Percentiles rank a stretch among this genome's conserved stretches.
These are phyloP conservation scores for Lactarius hengduanensis DNA, from an alignment of 768 basidiomycete genomes.

Conservation along the genomic window DNA sequence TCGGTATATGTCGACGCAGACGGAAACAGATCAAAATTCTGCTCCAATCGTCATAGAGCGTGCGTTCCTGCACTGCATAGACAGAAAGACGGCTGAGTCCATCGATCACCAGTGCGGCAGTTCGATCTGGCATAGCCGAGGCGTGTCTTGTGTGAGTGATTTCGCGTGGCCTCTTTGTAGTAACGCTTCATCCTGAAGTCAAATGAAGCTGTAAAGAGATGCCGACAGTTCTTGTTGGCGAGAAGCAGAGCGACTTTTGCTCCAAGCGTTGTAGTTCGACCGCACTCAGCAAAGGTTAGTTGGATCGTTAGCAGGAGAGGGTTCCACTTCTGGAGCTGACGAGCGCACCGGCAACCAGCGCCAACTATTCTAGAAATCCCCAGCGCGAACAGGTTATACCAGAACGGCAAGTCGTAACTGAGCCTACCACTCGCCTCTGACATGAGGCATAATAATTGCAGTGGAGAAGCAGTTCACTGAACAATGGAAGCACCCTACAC, in stretches of 20 bases:
- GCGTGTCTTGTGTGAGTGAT: constrained; percentile 27
- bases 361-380: constrained; percentile 26
- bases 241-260: constrained; percentile 32
- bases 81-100: constrained; percentile 6
- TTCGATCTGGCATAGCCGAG: constrained; percentile 20
- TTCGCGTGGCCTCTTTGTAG: not conserved
- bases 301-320: not conserved
- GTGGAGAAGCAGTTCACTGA: constrained; percentile 29
- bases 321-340: not conserved
- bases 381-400: constrained; percentile 12
- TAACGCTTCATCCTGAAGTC: not conserved
- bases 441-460: constrained; percentile 1
- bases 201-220: constrained; percentile 26
- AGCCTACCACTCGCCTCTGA: not conserved
- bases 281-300: constrained; percentile 23
- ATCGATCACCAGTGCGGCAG: constrained; percentile 17
- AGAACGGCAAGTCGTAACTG: constrained; percentile 17
- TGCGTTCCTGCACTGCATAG: constrained; percentile 7
- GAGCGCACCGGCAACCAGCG: constrained; percentile 6
- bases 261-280: constrained; percentile 28
- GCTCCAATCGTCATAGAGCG: constrained; percentile 28
- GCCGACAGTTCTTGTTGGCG: constrained; percentile 28
- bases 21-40: constrained; percentile 24
- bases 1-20: constrained; percentile 20
- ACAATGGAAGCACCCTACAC: constrained; percentile 30